These are phyloP conservation scores for Septoria linicola DNA, from an alignment of 2,329 filamentous ascomycete genomes.

Conservation along the genomic window DNA sequence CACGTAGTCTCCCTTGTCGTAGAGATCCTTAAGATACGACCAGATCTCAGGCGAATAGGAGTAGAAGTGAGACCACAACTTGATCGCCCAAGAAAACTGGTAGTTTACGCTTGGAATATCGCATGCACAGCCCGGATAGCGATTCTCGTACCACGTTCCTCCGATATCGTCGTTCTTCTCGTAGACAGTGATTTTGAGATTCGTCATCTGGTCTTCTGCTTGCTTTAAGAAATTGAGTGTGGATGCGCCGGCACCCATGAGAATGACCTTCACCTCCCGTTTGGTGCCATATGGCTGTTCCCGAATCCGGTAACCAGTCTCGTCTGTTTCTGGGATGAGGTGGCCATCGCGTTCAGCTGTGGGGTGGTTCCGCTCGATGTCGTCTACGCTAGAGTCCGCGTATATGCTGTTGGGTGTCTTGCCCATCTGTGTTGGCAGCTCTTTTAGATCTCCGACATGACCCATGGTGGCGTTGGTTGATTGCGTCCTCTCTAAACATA, in stretches of 20 bases:
- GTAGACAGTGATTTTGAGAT: constrained; percentile 42
- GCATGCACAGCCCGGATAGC: constrained; percentile 46
- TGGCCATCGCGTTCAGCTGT: constrained; percentile 36
- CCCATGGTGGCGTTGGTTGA: constrained; percentile 8
- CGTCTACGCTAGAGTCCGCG: constrained; percentile 26
- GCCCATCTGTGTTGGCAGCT: not conserved
- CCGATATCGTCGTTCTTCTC: constrained; percentile 42
- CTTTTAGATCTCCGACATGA: constrained; percentile 3
- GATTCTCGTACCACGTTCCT: constrained; percentile 39
- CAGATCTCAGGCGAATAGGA: constrained; percentile 51
- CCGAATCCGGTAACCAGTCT: constrained; percentile 44
- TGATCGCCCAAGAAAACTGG: constrained; percentile 54
- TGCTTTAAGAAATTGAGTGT: constrained; percentile 47
- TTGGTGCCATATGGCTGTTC: constrained; percentile 48
- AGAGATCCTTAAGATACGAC: constrained; percentile 49
- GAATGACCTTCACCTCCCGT: constrained; percentile 41
- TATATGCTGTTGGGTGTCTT: constrained; percentile 23
- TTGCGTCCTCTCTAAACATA: too few species aligned
- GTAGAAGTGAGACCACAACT: constrained; percentile 51
- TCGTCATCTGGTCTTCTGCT: constrained; percentile 44
- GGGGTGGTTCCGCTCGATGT: constrained; percentile 25
- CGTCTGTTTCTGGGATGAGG: constrained; percentile 40
- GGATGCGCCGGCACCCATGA: constrained; percentile 47
- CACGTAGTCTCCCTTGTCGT: constrained; percentile 46
- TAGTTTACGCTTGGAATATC: constrained; percentile 52